Conservation (phyloP, 1,284 basidiomycete genomes). For the Sanghuangporus weigelae region DNA sequence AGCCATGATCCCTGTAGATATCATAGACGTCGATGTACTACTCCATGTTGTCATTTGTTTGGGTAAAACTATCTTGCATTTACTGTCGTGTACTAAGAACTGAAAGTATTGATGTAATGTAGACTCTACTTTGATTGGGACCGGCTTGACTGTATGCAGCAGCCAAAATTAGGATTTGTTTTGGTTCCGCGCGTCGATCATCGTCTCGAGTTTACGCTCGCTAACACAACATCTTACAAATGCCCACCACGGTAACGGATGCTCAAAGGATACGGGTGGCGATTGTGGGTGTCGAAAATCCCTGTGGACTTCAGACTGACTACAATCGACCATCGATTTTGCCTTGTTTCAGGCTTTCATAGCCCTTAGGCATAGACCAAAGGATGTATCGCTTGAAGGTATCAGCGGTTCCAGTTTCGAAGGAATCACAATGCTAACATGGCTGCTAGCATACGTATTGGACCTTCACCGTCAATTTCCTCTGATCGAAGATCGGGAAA, state of each 20-base stretch:
- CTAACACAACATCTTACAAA: not conserved
- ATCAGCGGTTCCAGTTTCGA: not conserved
- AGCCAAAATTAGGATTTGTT: not conserved
- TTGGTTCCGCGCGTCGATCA: not conserved
- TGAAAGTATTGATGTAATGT: not conserved
- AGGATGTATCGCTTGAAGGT: constrained; percentile 4
- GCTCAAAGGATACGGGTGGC: not conserved
- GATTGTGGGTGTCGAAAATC: not conserved
- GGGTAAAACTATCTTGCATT: not conserved
- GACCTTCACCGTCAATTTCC: constrained; percentile 11
- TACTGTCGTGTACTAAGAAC: not conserved
- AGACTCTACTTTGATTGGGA: not conserved
- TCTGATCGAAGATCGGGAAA: not conserved
- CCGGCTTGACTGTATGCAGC: not conserved
- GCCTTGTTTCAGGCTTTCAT: constrained; percentile 1
- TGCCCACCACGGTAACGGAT: not conserved
- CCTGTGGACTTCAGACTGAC: not conserved
- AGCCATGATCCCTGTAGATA: not conserved
- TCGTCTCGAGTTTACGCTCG: not conserved
- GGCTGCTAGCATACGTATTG: constrained; percentile 5
- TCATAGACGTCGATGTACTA: not conserved
- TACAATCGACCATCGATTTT: not conserved
- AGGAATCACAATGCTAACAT: not conserved
- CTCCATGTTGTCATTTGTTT: not conserved
- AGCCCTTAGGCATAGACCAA: constrained; percentile 5